phyloP scores from a whole-genome alignment of 2,329 filamentous ascomycete genomes.

The Rutstroemia sp. region DNA sequence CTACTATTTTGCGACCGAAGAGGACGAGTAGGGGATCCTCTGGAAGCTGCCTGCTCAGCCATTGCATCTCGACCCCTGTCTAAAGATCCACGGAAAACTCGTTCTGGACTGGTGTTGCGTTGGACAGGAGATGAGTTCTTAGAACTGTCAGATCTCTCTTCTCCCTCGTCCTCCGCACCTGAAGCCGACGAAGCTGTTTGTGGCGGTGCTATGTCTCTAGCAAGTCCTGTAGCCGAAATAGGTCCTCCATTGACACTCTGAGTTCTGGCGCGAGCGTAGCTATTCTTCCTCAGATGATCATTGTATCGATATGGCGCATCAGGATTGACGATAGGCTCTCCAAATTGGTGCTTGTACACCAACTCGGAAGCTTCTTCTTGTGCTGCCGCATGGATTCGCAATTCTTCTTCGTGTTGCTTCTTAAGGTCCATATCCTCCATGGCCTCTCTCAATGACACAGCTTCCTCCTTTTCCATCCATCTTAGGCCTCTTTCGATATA shows the following conservation, averaged over 20 bases:
- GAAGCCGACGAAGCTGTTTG: constrained; percentile 29
- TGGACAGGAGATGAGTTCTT: constrained; percentile 25
- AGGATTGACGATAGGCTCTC: constrained; percentile 45
- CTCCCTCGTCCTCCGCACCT: constrained; percentile 29
- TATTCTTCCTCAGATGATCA: constrained; percentile 61
- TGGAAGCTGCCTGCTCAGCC: constrained; percentile 10
- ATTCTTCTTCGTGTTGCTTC: constrained; percentile 46
- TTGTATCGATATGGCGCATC: constrained; percentile 61
- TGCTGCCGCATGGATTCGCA: constrained; percentile 59
- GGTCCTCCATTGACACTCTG: constrained; percentile 47
- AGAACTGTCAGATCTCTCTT: neutral
- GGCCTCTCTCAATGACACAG: constrained; percentile 59
- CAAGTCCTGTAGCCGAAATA: constrained; percentile 31
- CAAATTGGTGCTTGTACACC: constrained; percentile 68
- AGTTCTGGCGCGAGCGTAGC: constrained; percentile 60
- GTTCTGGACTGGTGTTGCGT: constrained; percentile 26
- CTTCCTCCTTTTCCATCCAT: constrained; percentile 78
- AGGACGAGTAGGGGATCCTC: constrained; percentile 23
- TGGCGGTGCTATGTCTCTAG: constrained; percentile 20
- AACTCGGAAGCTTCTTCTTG: constrained; percentile 72
- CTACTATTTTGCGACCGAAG: constrained; percentile 10
- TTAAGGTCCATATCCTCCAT: constrained; percentile 65
- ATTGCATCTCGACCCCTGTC: constrained; percentile 16
- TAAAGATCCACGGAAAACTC: constrained; percentile 15
- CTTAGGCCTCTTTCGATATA: constrained; percentile 69